These are phyloP conservation scores for Hemisphaericaspora lyxosophila DNA, from an alignment of 1,139 yeast species.

Conservation along the genomic window DNA sequence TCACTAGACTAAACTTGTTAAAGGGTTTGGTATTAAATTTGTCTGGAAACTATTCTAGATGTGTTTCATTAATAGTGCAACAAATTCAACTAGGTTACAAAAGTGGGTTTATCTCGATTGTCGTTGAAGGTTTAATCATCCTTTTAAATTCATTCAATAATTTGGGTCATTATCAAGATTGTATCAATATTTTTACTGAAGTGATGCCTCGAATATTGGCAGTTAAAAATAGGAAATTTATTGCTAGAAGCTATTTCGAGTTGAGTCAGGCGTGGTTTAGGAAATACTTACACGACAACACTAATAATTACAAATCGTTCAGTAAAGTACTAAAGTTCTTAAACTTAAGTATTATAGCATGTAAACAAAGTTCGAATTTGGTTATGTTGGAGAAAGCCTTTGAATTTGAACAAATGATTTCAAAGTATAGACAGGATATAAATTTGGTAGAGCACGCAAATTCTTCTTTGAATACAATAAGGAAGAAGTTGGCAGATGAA, in stretches of 20 bases:
- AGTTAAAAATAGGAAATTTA: conserved; percentile 31
- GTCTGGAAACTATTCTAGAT: conserved; percentile 40
- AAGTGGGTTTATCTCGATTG: conserved; percentile 39
- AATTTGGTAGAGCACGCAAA: conserved; percentile 37
- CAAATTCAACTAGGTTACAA: conserved; percentile 42
- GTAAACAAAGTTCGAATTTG: conserved; percentile 31
- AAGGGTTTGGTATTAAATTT: conserved; percentile 41
- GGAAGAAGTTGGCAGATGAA: conserved; percentile 23
- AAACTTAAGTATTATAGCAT: conserved; percentile 45
- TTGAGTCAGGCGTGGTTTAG: conserved; percentile 31
- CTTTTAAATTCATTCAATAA: conserved; percentile 39
- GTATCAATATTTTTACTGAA: conserved; percentile 30
- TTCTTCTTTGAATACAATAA: conserved; percentile 29
- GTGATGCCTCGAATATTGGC: conserved; percentile 43
- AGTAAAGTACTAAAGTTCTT: conserved; percentile 33
- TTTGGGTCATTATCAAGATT: conserved; percentile 37
- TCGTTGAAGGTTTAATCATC: conserved; percentile 40
- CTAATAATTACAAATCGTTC: conserved; percentile 17
- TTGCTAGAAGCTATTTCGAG: conserved; percentile 38
- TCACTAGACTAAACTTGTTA: conserved; percentile 42
- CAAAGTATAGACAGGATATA: conserved; percentile 21
- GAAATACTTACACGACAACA: conserved; percentile 4
- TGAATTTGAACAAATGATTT: conserved; percentile 35
- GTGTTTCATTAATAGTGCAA: conserved; percentile 44
- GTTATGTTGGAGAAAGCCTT: conserved; percentile 32